Evolutionary conservation across 192 early-diverging fungal genomes (phyloP).

Genomic region (Coemansia sp.): DNA sequence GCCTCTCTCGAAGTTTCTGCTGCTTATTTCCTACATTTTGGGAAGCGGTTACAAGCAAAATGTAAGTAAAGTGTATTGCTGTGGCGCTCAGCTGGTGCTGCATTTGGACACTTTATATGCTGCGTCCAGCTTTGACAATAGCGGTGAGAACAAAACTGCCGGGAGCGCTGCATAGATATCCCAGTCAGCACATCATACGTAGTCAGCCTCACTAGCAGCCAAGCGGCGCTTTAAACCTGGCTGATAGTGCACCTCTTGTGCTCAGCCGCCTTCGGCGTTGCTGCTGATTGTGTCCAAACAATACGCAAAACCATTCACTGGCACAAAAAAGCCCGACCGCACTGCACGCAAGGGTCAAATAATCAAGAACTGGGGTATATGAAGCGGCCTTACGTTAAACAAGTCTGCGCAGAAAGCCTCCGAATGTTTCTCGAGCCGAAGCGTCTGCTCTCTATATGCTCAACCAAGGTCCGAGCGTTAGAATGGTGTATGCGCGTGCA

Average conservation of each 20-base stretch:
- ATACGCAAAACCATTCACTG: not conserved
- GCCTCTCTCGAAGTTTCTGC: not conserved
- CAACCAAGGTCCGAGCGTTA: not conserved
- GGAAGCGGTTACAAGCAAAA: not conserved
- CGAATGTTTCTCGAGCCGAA: not conserved
- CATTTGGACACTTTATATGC: constrained; percentile 10
- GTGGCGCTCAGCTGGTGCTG: constrained; percentile 8
- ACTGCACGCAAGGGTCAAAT: not conserved
- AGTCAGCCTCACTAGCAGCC: not conserved
- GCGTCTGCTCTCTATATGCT: not conserved
- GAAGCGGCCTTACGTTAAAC: no score
- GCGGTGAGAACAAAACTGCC: constrained; percentile 8
- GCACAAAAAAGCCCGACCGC: constrained; percentile 6
- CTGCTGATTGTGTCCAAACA: not conserved
- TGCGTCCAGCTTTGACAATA: constrained; percentile 6
- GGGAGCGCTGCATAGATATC: no score
- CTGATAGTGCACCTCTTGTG: constrained; percentile 1
- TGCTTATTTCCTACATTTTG: not conserved
- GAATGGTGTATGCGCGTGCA: not conserved
- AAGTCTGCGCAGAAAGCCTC: not conserved
- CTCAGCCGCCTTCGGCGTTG: not conserved
- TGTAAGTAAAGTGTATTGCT: constrained; percentile 4
- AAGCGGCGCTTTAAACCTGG: not conserved
- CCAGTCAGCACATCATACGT: not conserved
- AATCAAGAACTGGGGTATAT: no score